phyloP scores from a whole-genome alignment of 768 basidiomycete genomes.

The Trametes maxima region DNA sequence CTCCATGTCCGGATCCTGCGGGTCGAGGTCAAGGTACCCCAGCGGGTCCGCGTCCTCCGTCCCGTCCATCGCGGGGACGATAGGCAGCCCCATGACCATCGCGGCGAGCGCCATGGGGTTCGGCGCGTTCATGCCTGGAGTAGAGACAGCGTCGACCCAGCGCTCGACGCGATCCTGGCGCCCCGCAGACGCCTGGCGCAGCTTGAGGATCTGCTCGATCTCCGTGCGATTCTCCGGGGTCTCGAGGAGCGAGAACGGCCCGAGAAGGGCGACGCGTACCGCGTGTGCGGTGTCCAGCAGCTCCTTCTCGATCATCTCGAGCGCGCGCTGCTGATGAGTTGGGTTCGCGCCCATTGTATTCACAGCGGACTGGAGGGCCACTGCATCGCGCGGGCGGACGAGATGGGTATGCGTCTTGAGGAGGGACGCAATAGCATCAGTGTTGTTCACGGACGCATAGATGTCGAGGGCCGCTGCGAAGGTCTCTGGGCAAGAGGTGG shows the following conservation, averaged over 20 bases:
- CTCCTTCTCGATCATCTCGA: conserved; percentile 54
- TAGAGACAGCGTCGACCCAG: conserved; percentile 54
- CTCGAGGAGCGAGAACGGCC: conserved; percentile 51
- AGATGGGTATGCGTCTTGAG: conserved; percentile 53
- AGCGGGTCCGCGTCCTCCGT: conserved; percentile 49
- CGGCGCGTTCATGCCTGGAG: conserved; percentile 39
- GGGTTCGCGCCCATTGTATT: conserved; percentile 39
- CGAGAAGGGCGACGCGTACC: conserved; percentile 46
- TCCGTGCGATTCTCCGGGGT: conserved; percentile 43
- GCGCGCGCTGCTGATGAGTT: conserved; percentile 33
- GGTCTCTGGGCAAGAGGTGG: conserved; percentile 52
- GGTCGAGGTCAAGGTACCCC: conserved; percentile 53
- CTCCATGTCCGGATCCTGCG: conserved; percentile 56
- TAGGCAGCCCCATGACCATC: conserved; percentile 60
- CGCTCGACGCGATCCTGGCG: conserved; percentile 50
- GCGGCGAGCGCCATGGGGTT: conserved; percentile 65
- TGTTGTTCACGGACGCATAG: conserved; percentile 40
- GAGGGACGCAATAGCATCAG: conserved; percentile 41
- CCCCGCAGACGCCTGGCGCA: conserved; percentile 40
- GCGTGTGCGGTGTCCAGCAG: conserved; percentile 47
- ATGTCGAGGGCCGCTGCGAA: conserved; percentile 60
- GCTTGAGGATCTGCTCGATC: conserved; percentile 48
- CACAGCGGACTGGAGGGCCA: conserved; percentile 48
- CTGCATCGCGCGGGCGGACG: conserved; percentile 60
- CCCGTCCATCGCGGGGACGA: conserved; percentile 41